A percentile compares a stretch with the other conserved stretches of the same genome.
Conservation (phyloP, 768 basidiomycete species). For the Panaeolus cyanescens region DNA sequence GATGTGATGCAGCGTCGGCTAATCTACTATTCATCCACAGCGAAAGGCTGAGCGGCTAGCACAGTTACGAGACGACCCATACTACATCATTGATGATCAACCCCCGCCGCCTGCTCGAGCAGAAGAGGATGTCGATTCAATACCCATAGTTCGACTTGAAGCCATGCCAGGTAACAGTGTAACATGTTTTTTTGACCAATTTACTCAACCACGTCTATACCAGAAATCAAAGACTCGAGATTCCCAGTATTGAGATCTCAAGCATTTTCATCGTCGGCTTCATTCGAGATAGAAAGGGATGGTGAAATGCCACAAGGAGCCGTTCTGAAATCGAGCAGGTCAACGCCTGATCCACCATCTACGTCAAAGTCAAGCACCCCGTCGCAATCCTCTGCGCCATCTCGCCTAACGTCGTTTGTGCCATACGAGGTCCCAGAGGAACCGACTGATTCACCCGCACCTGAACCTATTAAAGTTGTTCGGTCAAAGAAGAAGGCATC, state of each 20-base stretch:
- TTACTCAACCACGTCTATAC: not conserved
- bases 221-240: constrained; percentile 16
- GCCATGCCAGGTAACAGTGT: constrained; percentile 53
- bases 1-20: not conserved
- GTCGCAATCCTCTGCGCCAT: constrained; percentile 32
- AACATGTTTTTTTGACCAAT: too few species aligned
- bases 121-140: constrained; percentile 80
- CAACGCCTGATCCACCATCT: constrained; percentile 18
- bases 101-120: constrained; percentile 32
- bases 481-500: constrained; percentile 67
- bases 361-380: constrained; percentile 21
- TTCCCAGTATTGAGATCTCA: constrained; percentile 47
- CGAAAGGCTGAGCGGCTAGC: constrained; percentile 75
- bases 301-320: constrained; percentile 87
- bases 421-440: constrained; percentile 56
- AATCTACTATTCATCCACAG: constrained; percentile 37
- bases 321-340: constrained; percentile 4
- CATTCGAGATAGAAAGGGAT: constrained; percentile 68
- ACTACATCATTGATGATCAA: constrained; percentile 78
- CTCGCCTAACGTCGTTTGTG: constrained; percentile 44
- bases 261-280: constrained; percentile 37
- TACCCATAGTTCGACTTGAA: constrained; percentile 87
- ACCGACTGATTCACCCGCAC: constrained; percentile 45
- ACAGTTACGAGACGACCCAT: constrained; percentile 83
- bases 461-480: constrained; percentile 76